These are phyloP conservation scores for Camellia granthamiana DNA, from an alignment of 148 eudicot genomes.

Conservation along the genomic window DNA sequence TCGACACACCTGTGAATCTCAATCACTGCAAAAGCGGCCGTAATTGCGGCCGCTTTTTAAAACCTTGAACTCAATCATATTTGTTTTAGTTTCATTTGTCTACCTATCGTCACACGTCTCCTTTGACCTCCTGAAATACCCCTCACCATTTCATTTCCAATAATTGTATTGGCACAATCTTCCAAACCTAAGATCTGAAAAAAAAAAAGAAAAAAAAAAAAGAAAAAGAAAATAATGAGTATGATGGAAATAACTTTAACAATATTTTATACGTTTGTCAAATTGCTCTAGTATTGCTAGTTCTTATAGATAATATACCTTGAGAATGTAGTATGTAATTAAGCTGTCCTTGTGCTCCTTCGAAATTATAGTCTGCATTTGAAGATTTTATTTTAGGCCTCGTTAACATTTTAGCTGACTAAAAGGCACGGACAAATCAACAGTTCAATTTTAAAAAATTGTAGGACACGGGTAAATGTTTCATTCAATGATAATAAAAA, in stretches of 20 bases:
- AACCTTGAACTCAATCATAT: too few relatives aligned
- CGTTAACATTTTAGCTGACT: neutral
- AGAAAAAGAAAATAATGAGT: neutral
- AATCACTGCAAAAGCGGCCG: too few relatives aligned
- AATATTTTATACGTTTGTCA: neutral
- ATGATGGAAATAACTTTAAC: neutral
- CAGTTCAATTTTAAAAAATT: too few relatives aligned
- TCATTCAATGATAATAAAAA: too few relatives aligned
- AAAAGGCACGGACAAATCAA: too few relatives aligned
- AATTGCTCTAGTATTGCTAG: neutral
- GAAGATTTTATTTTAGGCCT: neutral
- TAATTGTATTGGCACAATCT: conserved; percentile 67
- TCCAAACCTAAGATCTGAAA: conserved; percentile 63
- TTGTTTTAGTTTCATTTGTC: neutral
- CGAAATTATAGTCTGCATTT: neutral
- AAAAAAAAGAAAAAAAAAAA: neutral
- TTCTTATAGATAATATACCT: neutral
- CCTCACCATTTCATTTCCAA: conserved; percentile 65
- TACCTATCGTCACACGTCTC: conserved; percentile 80
- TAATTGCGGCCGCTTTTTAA: too few relatives aligned
- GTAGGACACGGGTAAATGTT: too few relatives aligned
- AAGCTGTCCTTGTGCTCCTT: neutral
- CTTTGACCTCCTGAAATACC: conserved; percentile 80
- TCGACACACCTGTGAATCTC: too few relatives aligned
- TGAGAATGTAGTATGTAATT: neutral